These are phyloP conservation scores for Entomortierella beljakovae DNA, from an alignment of 192 early-diverging fungal species.

Conservation along the genomic window DNA sequence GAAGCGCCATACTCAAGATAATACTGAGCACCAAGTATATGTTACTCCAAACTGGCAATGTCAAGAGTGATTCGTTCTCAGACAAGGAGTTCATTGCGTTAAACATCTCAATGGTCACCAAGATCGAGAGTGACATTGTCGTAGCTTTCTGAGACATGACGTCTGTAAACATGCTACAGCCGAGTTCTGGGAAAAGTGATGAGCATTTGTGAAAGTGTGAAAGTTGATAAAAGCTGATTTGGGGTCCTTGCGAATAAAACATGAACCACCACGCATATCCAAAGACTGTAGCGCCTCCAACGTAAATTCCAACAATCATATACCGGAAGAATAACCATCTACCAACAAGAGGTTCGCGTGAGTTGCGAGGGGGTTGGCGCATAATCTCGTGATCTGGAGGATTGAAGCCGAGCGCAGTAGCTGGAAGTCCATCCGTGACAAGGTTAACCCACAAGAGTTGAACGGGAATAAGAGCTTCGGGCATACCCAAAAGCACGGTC, in stretches of 20 bases:
- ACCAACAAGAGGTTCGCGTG: slow-evolving; percentile 91
- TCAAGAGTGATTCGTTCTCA: slow-evolving; percentile 95
- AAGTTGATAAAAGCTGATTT: slow-evolving; percentile 89
- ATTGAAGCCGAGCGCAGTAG: slow-evolving; percentile 98
- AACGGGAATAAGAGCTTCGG: slow-evolving; percentile 97
- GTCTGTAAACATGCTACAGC: slow-evolving; percentile 91
- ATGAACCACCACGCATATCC: slow-evolving; percentile 99
- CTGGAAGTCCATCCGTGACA: slow-evolving; percentile 97
- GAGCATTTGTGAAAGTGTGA: slow-evolving; percentile 94
- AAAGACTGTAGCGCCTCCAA: slow-evolving; percentile 94
- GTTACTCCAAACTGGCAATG: slow-evolving; percentile 93
- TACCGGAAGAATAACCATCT: slow-evolving; percentile 97
- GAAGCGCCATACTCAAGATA: slow-evolving; percentile 88
- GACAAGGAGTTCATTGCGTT: slow-evolving; percentile 98
- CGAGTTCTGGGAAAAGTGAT: slow-evolving; percentile 90
- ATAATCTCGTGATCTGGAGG: slow-evolving; percentile 98
- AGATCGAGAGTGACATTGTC: slow-evolving; percentile 94
- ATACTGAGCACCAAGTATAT: slow-evolving; percentile 87
- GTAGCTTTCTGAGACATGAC: slow-evolving; percentile 85
- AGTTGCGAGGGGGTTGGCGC: slow-evolving; percentile 86
- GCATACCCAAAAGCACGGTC: slow-evolving; percentile 95
- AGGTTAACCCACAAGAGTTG: slow-evolving; percentile 99
- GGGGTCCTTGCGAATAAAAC: slow-evolving; percentile 89
- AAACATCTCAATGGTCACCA: slow-evolving; percentile 99
- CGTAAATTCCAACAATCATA: slow-evolving; percentile 90